Conservation (phyloP, 2,329 filamentous ascomycete genomes). For the Coniochaeta sp. region DNA sequence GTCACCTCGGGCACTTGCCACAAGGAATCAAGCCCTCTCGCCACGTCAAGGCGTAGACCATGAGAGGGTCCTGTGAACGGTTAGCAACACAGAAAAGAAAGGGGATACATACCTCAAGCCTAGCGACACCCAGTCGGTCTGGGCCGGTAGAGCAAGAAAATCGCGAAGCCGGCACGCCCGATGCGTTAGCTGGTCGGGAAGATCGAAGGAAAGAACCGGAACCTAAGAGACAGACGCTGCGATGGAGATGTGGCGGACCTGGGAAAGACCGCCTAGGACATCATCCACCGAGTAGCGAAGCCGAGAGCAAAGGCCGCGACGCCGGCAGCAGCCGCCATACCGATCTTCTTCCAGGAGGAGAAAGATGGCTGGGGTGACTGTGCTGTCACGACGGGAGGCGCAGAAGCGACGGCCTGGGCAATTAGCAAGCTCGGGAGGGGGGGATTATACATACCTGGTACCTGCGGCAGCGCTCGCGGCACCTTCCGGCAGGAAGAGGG, state of each 20-base stretch:
- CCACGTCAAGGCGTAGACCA: constrained; percentile 6
- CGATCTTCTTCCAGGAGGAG: neutral
- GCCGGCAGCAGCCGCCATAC: neutral
- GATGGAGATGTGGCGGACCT: neutral
- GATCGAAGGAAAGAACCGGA: neutral
- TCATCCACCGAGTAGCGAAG: neutral
- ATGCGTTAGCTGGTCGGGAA: neutral
- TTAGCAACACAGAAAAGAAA: neutral
- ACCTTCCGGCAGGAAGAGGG: neutral
- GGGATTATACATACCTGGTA: neutral
- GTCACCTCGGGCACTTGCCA: neutral
- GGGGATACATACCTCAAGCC: neutral
- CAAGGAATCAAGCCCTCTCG: constrained; percentile 5
- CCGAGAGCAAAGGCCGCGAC: neutral
- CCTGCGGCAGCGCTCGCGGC: neutral
- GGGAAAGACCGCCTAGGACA: neutral
- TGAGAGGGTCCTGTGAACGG: constrained; percentile 2
- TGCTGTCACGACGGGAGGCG: neutral
- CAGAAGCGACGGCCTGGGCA: neutral
- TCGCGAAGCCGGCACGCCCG: neutral
- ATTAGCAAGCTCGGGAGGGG: too few relatives aligned
- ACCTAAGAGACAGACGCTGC: neutral
- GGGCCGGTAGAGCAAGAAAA: neutral
- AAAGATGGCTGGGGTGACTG: neutral
- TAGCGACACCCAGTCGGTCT: neutral